Evolutionary conservation across 1,284 basidiomycete species (phyloP), one percentile per base, ranked within the genome.

Genomic region (Leccinum pachyderme): DNA sequence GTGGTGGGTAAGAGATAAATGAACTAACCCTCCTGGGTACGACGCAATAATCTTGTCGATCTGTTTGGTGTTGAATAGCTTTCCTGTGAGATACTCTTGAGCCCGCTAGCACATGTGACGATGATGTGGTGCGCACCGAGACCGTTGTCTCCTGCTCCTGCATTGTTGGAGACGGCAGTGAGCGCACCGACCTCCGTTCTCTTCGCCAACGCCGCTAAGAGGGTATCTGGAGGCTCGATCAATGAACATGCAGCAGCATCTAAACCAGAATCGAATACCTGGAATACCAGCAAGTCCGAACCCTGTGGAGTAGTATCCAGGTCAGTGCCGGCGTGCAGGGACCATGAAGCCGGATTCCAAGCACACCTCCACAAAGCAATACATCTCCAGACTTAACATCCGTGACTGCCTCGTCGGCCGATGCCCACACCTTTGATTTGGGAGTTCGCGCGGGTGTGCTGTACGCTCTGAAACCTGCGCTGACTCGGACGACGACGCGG

Each of bases 101-200:
- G 53, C n/a, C 43, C 32, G 47, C 32, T 47, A 33, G 29, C 44
- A 25, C 2, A 25, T 18, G 41, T 15, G 22, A 44, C 2, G 31
- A 52, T 49, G 57, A 29, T 47, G 25, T 49, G 22, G 5, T 39
- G 70, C 81, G 63, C 63, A 91, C 93, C 93, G 39, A 97, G 80
- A 46, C 93, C 93, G 35, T 78, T 82, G 58, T 89, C 81, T 33
- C 84, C 85, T 28, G 84, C 79, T 15, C 94, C 94, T 43, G 91
- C 90, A 74, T 97, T 96, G 73, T 97, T 97, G 13, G 93, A 95
- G 39, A 95, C 88, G 45, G 87, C 91, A 15, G 87, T 95, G 49
- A 97, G 75, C 61, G 86, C 78, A 44, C 71, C 75, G 29, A 96
- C 81, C 47, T 93, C 88, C 56, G 81, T 81, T 53, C 91, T 81